Conservation (phyloP, 2,329 filamentous ascomycete species). For the Fusarium pseudocircinatum region DNA sequence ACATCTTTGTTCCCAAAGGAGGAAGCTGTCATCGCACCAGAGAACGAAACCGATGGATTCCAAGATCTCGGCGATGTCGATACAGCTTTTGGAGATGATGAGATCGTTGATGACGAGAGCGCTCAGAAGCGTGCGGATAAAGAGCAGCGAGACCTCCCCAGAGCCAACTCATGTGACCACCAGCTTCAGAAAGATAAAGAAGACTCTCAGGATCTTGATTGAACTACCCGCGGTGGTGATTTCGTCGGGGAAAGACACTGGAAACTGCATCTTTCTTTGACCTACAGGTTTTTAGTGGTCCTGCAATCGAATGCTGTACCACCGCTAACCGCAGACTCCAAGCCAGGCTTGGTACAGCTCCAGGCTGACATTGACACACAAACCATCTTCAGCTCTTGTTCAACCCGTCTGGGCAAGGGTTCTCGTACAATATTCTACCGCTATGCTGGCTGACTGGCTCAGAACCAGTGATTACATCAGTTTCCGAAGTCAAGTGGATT, state of each 20-base stretch:
- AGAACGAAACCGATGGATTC: neutral
- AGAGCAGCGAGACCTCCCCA: neutral
- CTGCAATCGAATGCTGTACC: neutral
- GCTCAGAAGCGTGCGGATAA: rapidly evolving
- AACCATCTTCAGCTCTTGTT: neutral
- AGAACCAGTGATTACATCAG: neutral
- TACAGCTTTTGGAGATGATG: rapidly evolving
- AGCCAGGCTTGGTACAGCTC: neutral
- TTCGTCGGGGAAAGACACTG: neutral
- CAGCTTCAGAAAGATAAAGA: neutral
- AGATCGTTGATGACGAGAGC: too few relatives aligned
- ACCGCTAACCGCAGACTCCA: neutral
- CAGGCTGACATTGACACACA: neutral
- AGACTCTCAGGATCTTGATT: neutral
- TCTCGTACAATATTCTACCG: neutral
- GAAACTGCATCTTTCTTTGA: neutral
- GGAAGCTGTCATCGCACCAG: neutral
- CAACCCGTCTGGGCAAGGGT: neutral
- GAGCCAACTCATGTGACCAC: neutral
- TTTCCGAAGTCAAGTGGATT: neutral
- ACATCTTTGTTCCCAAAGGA: neutral
- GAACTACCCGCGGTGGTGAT: neutral
- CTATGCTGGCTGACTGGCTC: neutral
- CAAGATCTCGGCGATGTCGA: too few relatives aligned
- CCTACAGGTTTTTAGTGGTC: neutral